A percentile compares a stretch with the other conserved stretches of the same genome.
Evolutionary conservation across 1,284 basidiomycete genomes (phyloP).

Genomic region (Bjerkandera adusta): DNA sequence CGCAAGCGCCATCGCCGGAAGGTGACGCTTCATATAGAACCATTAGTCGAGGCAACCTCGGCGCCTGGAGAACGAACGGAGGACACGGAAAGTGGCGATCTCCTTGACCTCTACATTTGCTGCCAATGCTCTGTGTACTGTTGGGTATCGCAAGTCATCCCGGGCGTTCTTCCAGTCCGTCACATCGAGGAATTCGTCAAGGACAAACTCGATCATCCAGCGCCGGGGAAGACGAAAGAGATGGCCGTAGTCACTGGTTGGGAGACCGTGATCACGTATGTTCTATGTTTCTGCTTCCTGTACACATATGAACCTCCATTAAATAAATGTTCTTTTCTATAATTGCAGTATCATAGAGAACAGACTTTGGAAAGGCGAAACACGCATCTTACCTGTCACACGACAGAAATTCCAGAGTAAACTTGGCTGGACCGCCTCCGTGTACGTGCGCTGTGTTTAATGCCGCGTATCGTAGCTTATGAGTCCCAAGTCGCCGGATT

Average conservation of each 20-base stretch:
- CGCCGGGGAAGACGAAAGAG: conserved; percentile 40
- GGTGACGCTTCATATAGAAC: conserved; percentile 34
- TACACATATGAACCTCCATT: conserved; percentile 1
- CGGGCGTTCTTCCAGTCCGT: conserved; percentile 64
- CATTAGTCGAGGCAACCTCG: conserved; percentile 30
- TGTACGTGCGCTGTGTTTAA: conserved; percentile 42
- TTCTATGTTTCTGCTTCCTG: conserved; percentile 16
- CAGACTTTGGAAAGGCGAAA: conserved; percentile 68
- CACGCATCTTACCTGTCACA: conserved; percentile 50
- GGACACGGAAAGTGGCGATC: conserved; percentile 49
- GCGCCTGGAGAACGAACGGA: conserved; percentile 15
- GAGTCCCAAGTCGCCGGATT: conserved; percentile 40
- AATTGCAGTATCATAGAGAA: conserved; percentile 63
- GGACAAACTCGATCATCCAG: conserved; percentile 41
- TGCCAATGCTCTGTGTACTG: conserved; percentile 78
- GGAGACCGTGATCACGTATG: conserved; percentile 69
- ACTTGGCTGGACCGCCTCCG: conserved; percentile 59
- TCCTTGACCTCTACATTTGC: conserved; percentile 76
- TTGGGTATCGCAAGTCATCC: conserved; percentile 64
- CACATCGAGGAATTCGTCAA: conserved; percentile 43
- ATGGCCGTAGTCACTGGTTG: conserved; percentile 51
- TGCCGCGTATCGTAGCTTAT: conserved; percentile 4
- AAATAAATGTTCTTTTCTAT: conserved; percentile 9
- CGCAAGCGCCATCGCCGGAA: conserved; percentile 50
- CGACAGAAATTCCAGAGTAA: conserved; percentile 58